Conservation (phyloP, 148 eudicot genomes). For the Amaranthus cruentus region DNA sequence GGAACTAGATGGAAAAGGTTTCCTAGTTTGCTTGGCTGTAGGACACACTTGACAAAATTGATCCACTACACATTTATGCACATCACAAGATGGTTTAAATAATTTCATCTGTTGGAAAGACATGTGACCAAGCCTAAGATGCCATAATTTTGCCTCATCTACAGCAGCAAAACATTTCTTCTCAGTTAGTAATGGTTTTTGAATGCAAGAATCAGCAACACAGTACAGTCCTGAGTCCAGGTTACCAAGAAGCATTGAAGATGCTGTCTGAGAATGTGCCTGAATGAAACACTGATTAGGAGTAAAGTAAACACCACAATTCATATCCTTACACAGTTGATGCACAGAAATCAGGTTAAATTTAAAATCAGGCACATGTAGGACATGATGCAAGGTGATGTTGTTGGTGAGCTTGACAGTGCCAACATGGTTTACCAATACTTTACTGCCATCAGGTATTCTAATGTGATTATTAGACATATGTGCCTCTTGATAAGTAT, state of each 20-base stretch:
- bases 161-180: not conserved
- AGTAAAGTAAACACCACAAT: not conserved
- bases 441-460: not conserved
- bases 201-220: not conserved
- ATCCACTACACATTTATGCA: not conserved
- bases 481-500: too few relatives aligned
- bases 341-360: not conserved
- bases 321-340: not conserved
- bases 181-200: too few relatives aligned
- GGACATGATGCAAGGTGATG: not conserved
- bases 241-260: not conserved
- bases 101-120: not conserved
- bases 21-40: not conserved
- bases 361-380: not conserved
- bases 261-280: not conserved
- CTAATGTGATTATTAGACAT: not conserved
- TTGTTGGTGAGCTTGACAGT: not conserved
- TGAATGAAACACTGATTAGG: not conserved
- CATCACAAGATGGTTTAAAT: not conserved
- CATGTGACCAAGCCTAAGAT: too few relatives aligned
- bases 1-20: not conserved
- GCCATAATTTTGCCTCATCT: too few relatives aligned
- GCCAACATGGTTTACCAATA: not conserved
- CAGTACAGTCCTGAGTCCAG: not conserved
- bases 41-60: too few relatives aligned